A percentile compares a stretch with the other conserved stretches of the same genome.
Evolutionary conservation across 1,284 basidiomycete species (phyloP).

Genomic region (Ganoderma resinaceum): DNA sequence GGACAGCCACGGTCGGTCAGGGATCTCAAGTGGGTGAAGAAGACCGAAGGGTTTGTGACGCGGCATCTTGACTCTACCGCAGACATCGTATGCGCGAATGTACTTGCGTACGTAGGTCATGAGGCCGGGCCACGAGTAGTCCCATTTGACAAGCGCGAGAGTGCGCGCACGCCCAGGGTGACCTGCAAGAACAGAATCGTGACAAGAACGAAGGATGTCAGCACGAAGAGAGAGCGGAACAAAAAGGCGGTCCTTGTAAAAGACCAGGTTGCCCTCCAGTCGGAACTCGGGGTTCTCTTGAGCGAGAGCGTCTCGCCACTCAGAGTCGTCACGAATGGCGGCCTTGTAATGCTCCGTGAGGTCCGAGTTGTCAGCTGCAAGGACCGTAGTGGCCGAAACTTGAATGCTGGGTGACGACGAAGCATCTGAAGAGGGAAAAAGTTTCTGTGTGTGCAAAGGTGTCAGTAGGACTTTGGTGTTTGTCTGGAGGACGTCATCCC

Average conservation of each 20-base stretch:
- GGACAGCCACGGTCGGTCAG: slow-evolving; percentile 40
- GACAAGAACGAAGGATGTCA: slow-evolving; percentile 21
- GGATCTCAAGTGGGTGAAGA: slow-evolving; percentile 33
- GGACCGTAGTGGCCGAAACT: slow-evolving; percentile 34
- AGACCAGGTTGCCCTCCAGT: slow-evolving; percentile 40
- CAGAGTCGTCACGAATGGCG: slow-evolving; percentile 26
- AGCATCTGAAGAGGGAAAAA: background rate
- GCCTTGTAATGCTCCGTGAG: slow-evolving; percentile 27
- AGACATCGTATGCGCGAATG: slow-evolving; percentile 36
- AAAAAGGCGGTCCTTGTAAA: slow-evolving; percentile 42
- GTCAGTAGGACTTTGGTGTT: slow-evolving; percentile 31
- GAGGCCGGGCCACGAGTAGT: slow-evolving; percentile 37
- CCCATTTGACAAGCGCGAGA: slow-evolving; percentile 17
- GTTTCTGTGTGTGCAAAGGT: slow-evolving; percentile 32
- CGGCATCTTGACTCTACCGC: slow-evolving; percentile 35
- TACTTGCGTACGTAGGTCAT: slow-evolving; percentile 27
- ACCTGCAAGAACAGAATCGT: slow-evolving; percentile 34
- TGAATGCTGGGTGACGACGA: slow-evolving; percentile 11
- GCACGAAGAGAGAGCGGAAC: slow-evolving; percentile 42
- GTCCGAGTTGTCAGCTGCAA: slow-evolving; percentile 39
- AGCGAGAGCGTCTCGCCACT: slow-evolving; percentile 41
- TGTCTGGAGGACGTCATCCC: slow-evolving; percentile 31
- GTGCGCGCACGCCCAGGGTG: slow-evolving; percentile 34
- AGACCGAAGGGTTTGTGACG: slow-evolving; percentile 38
- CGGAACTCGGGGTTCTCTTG: slow-evolving; percentile 37